Evolutionary conservation across 352 stramenopile species (phyloP).

Genomic region (Phytopythium litorale): DNA sequence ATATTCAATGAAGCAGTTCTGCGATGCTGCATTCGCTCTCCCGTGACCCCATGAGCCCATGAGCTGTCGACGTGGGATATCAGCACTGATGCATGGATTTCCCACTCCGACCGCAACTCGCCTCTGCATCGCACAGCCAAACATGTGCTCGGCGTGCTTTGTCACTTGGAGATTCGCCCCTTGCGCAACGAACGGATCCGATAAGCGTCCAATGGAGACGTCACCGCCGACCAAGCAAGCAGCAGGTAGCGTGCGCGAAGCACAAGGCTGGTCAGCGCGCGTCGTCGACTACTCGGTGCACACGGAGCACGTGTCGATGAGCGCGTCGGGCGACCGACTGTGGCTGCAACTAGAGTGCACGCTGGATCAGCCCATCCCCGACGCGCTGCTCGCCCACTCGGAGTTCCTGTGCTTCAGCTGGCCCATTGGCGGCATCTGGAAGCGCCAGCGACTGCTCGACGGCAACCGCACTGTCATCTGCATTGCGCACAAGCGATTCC

Average conservation of each 20-base stretch:
- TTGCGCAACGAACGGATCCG: neutral
- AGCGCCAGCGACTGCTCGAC: conserved; percentile 25
- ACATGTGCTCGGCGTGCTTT: no score
- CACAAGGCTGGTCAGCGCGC: conserved; percentile 41
- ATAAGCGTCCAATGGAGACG: neutral
- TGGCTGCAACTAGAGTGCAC: conserved; percentile 41
- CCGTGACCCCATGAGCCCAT: no score
- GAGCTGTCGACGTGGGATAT: no score
- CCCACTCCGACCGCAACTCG: no score
- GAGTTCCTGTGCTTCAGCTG: conserved; percentile 45
- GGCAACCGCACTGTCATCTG: conserved; percentile 30
- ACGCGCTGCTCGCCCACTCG: conserved; percentile 20
- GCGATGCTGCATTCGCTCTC: no score
- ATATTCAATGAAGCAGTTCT: no score
- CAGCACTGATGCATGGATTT: no score
- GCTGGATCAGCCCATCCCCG: conserved; percentile 34
- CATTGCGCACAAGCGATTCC: conserved; percentile 32
- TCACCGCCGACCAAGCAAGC: neutral
- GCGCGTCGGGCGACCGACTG: conserved; percentile 38
- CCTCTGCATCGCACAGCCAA: no score
- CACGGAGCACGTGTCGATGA: conserved; percentile 38
- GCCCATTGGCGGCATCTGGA: conserved; percentile 50
- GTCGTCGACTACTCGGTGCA: conserved; percentile 36
- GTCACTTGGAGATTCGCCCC: neutral
- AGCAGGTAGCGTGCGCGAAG: conserved; percentile 14